Evolutionary conservation across 257 asterid species (phyloP).

Genomic region (Anisodus acutangulus): DNA sequence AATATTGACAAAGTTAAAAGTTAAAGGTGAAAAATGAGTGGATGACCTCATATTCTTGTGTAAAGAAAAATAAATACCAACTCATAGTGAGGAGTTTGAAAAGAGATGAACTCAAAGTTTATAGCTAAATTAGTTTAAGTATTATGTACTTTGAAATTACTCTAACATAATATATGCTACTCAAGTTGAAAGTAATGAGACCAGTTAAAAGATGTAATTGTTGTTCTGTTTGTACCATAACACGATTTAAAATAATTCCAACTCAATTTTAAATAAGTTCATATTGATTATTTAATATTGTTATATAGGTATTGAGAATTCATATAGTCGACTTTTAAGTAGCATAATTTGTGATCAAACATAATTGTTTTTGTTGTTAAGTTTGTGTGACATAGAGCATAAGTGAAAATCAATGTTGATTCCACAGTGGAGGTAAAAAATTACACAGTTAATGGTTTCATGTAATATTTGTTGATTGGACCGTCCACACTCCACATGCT

Average conservation of each 20-base stretch:
- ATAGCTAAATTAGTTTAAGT: too few species aligned
- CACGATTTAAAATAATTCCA: too few species aligned
- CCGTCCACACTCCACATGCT: too few species aligned
- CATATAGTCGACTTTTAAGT: too few species aligned
- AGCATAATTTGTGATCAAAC: too few species aligned
- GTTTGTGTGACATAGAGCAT: background rate
- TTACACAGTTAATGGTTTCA: background rate
- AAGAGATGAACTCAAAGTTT: background rate
- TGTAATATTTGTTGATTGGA: background rate
- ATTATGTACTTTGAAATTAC: background rate
- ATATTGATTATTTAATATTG: too few species aligned
- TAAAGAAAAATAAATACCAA: background rate
- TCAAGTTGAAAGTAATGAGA: background rate
- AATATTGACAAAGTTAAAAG: conserved; percentile 56
- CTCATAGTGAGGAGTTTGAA: background rate
- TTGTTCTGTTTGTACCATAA: too few species aligned
- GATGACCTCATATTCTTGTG: background rate
- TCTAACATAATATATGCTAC: background rate
- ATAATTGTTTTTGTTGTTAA: background rate
- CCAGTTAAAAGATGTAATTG: too few species aligned
- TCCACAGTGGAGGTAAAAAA: background rate
- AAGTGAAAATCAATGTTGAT: background rate
- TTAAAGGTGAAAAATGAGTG: conserved; percentile 38
- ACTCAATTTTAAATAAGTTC: too few species aligned
- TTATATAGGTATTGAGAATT: background rate